phyloP scores from a whole-genome alignment of 179 eudicot species.

The Patellifolia procumbens region DNA sequence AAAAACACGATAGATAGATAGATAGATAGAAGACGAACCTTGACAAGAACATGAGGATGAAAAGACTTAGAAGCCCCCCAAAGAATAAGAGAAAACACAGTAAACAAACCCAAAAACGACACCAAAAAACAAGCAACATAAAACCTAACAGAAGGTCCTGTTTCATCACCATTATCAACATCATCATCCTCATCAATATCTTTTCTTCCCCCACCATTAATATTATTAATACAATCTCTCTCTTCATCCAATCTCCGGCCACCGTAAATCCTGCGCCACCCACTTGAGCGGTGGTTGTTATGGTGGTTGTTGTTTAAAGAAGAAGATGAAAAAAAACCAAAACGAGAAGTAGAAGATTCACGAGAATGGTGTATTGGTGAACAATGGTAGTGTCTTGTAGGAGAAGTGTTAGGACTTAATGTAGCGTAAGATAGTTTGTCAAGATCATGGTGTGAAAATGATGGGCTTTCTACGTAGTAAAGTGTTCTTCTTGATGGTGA shows the following conservation, averaged over 20 bases:
- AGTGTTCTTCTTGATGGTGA: slow-evolving; percentile 53
- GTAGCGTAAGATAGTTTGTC: slow-evolving; percentile 59
- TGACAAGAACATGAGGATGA: slow-evolving; percentile 56
- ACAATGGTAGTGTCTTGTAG: slow-evolving; percentile 42
- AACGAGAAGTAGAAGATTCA: slow-evolving; percentile 72
- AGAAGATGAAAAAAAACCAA: slow-evolving; percentile 68
- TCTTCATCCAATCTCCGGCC: slow-evolving; percentile 21
- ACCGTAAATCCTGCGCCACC: slow-evolving; percentile 48
- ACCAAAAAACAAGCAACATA: slow-evolving; percentile 58
- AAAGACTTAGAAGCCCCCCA: slow-evolving; percentile 70
- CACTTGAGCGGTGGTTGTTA: slow-evolving; percentile 1
- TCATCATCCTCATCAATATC: slow-evolving; percentile 32
- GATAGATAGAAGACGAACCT: slow-evolving; percentile 41
- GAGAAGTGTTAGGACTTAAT: slow-evolving; percentile 18
- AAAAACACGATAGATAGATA: neutral
- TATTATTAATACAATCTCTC: neutral
- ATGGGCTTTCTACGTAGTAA: slow-evolving; percentile 85
- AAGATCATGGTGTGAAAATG: slow-evolving; percentile 48
- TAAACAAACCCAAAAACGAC: slow-evolving; percentile 52
- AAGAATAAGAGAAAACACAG: slow-evolving; percentile 58
- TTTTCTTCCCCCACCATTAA: slow-evolving; percentile 22
- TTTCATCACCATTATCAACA: slow-evolving; percentile 20
- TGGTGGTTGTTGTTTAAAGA: slow-evolving; percentile 34
- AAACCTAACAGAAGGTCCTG: slow-evolving; percentile 42
- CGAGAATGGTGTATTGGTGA: slow-evolving; percentile 81